These are phyloP conservation scores for Pezicula radicicola DNA, from an alignment of 2,329 filamentous ascomycete species.

Conservation along the genomic window DNA sequence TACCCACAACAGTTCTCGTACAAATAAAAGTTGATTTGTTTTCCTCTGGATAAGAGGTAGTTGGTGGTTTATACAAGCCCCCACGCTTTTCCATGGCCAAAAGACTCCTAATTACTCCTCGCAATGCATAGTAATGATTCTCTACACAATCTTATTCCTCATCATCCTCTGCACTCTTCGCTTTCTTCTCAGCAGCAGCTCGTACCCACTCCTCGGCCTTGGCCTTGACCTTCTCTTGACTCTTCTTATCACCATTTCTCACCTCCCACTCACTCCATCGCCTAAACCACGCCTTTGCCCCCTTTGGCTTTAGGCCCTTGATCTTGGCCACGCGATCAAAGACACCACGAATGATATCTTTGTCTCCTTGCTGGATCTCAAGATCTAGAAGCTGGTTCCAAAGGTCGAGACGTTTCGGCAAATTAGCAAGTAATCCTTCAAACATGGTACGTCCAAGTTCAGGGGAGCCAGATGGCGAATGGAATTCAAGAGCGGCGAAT, in stretches of 20 bases:
- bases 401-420: constrained; percentile 85
- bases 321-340: constrained; percentile 76
- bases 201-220: constrained; percentile 70
- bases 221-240: constrained; percentile 66
- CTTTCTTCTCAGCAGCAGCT: constrained; percentile 37
- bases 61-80: no score
- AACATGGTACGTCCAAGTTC: constrained; percentile 95
- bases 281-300: constrained; percentile 86
- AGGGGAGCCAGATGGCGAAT: constrained; percentile 73
- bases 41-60: no score
- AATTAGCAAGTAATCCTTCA: constrained; percentile 78
- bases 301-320: constrained; percentile 73
- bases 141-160: neutral
- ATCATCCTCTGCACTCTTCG: constrained; percentile 3
- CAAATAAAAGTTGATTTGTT: no score
- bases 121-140: neutral
- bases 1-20: no score
- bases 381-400: constrained; percentile 92
- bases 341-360: constrained; percentile 65
- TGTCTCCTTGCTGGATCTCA: constrained; percentile 62
- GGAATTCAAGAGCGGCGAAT: constrained; percentile 91
- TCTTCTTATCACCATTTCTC: constrained; percentile 66
- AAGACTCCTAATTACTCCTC: neutral
- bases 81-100: neutral
- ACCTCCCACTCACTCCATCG: constrained; percentile 90